phyloP scores from a whole-genome alignment of 371 early-diverging fungal genomes.

The Rhizopus delemar region DNA sequence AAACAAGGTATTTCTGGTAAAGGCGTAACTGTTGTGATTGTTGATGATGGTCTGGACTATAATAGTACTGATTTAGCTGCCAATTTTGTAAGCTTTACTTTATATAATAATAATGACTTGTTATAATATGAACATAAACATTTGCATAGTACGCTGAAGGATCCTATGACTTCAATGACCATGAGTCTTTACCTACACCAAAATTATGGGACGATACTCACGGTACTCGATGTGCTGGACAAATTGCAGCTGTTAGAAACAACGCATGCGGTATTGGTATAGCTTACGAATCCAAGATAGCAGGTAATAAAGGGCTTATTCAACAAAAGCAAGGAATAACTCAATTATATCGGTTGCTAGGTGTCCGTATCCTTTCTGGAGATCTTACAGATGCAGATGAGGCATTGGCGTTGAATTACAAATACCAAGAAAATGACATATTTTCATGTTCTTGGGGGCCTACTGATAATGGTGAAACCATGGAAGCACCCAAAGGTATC shows the following conservation, averaged over 20 bases:
- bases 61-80: slow-evolving; percentile 76
- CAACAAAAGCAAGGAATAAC: background rate
- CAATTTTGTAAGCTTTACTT: slow-evolving; percentile 87
- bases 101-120: slow-evolving; percentile 43
- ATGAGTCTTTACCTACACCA: slow-evolving; percentile 76
- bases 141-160: slow-evolving; percentile 71
- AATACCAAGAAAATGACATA: slow-evolving; percentile 84
- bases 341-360: slow-evolving; percentile 21
- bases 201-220: slow-evolving; percentile 81
- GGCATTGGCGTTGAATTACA: slow-evolving; percentile 86
- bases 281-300: slow-evolving; percentile 85
- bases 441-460: slow-evolving; percentile 97
- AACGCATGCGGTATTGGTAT: slow-evolving; percentile 95
- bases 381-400: slow-evolving; percentile 89
- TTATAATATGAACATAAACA: background rate
- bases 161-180: slow-evolving; percentile 93
- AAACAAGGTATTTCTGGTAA: slow-evolving; percentile 87
- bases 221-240: slow-evolving; percentile 97
- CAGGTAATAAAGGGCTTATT: slow-evolving; percentile 53
- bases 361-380: slow-evolving; percentile 90
- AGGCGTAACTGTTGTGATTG: slow-evolving; percentile 80
- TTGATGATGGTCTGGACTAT: slow-evolving; percentile 95
- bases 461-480: slow-evolving; percentile 84
- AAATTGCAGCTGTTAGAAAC: slow-evolving; percentile 90
- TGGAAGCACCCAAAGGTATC: slow-evolving; percentile 85